Conservation (phyloP, 768 basidiomycete genomes). For the Suillus americanus region DNA sequence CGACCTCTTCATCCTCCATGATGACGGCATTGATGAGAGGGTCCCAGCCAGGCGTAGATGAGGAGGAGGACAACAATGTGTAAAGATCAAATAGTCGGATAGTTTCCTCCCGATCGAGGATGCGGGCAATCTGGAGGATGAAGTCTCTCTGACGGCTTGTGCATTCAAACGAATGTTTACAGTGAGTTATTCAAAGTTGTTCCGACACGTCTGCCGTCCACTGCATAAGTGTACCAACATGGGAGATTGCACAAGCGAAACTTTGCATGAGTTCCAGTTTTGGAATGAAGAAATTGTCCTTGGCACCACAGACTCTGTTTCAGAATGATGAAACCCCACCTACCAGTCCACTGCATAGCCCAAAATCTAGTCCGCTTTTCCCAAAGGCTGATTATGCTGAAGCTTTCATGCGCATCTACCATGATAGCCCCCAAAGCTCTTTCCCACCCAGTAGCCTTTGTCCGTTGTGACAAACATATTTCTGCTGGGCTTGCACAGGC, state of each 20-base stretch:
- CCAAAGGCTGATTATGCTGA: no score
- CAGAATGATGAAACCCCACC: no score
- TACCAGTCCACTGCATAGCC: no score
- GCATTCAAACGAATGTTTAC: slow-evolving; percentile 25
- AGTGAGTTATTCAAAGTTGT: slow-evolving; percentile 26
- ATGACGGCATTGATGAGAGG: not conserved
- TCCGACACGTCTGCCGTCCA: slow-evolving; percentile 29
- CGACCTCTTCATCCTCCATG: not conserved
- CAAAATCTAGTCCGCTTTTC: no score
- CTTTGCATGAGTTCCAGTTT: slow-evolving; percentile 16
- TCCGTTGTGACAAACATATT: no score
- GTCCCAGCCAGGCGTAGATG: not conserved
- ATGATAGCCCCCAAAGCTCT: no score
- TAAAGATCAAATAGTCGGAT: slow-evolving; percentile 10
- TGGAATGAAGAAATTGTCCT: slow-evolving; percentile 24
- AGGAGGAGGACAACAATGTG: not conserved
- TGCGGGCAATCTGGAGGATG: slow-evolving; percentile 20
- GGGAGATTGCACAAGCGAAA: slow-evolving; percentile 14
- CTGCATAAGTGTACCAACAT: slow-evolving; percentile 22
- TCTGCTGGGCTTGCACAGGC: no score
- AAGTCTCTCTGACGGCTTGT: slow-evolving; percentile 25
- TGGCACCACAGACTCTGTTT: not conserved
- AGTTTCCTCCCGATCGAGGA: slow-evolving; percentile 11
- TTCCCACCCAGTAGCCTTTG: no score
- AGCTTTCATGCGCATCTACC: no score